Evolutionary conservation across 1,139 yeast species (phyloP), one percentile per base, ranked within the genome.

Genomic region (Pichia sp.): DNA sequence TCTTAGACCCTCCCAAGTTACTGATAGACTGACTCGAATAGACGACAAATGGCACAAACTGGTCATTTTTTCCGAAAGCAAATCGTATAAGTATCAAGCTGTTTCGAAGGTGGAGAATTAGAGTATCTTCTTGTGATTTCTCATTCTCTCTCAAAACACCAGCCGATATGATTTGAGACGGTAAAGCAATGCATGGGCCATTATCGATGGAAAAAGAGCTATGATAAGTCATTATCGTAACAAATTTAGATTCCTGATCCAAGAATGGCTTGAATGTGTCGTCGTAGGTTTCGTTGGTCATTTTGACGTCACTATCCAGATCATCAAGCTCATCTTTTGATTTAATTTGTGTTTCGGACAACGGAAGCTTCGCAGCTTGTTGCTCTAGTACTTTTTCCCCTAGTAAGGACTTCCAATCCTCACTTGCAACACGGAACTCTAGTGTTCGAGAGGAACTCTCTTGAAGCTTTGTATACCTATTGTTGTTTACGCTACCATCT

Each of bases 191-290:
- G 10, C 46, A 47, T 10, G 58, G 60, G 15, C 54, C 50, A 34
- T 62, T 57, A 46, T 62, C 58, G 7, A 67, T 60, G 2, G 62
- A 57, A 29, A 67, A 59, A 2, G 70, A 63, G 3, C 63, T 61
- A 16, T 55, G 47, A n/a, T 59, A 53, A 15, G 67, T 53, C 15
- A 55, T 53, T 1, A 67, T 19, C 32, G 63, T 65, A 8, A 62
- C 61, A 23, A 43, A 41, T 7, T 55, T 15, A 6, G 55, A 31
- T 15, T 52, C 50, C 10, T 56, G 50, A 5, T 49, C 50, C 19
- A 40, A 15, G 23, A 43, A 44, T 23, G 47, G 52, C 11, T 43
- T 43, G 29, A 34, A 43, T 5, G 32, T 13, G 5, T 46, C 43
- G 32, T 44, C 52, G n/a, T 7, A 26, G n/a, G 7, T 45, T 7